Evolutionary conservation across 495 filamentous ascomycete species (phyloP).

Genomic region (Aspergillus saccharolyticus): DNA sequence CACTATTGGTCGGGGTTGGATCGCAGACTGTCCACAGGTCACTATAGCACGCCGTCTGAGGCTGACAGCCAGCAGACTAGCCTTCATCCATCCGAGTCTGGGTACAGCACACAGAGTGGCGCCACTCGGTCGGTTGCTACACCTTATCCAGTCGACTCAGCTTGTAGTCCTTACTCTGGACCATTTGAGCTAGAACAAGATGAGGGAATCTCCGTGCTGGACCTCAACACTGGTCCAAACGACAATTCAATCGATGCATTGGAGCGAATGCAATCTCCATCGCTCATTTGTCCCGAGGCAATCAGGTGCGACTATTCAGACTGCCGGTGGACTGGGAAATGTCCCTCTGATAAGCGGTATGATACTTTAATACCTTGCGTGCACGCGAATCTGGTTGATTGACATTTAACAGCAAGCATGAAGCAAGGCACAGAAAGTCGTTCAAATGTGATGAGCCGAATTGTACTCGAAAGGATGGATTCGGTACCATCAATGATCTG

Average conservation of each 20-base stretch:
- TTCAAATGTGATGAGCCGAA: slow-evolving; percentile 58
- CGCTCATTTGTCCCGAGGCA: slow-evolving; percentile 17
- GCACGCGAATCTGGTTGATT: background rate
- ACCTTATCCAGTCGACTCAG: slow-evolving; percentile 26
- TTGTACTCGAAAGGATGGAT: slow-evolving; percentile 63
- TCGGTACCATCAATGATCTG: slow-evolving; percentile 78
- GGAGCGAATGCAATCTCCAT: slow-evolving; percentile 20
- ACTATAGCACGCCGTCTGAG: slow-evolving; percentile 46
- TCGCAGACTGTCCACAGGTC: slow-evolving; percentile 24
- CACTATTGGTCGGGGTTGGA: slow-evolving; percentile 20
- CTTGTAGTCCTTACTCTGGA: slow-evolving; percentile 26
- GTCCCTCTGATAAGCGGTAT: slow-evolving; percentile 40
- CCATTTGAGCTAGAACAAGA: slow-evolving; percentile 24
- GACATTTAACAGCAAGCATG: slow-evolving; percentile 63
- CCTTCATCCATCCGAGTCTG: slow-evolving; percentile 54
- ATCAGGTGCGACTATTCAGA: slow-evolving; percentile 32
- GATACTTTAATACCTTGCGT: background rate
- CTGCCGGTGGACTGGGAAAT: slow-evolving; percentile 39
- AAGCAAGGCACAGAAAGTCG: slow-evolving; percentile 68
- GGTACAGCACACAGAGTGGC: slow-evolving; percentile 51
- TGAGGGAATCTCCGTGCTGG: slow-evolving; percentile 16
- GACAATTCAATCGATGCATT: slow-evolving; percentile 12
- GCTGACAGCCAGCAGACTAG: slow-evolving; percentile 49
- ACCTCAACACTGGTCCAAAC: slow-evolving; percentile 5
- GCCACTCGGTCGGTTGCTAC: slow-evolving; percentile 43